phyloP scores from a whole-genome alignment of 139 green algal genomes.

The Haematococcus lacustris region DNA sequence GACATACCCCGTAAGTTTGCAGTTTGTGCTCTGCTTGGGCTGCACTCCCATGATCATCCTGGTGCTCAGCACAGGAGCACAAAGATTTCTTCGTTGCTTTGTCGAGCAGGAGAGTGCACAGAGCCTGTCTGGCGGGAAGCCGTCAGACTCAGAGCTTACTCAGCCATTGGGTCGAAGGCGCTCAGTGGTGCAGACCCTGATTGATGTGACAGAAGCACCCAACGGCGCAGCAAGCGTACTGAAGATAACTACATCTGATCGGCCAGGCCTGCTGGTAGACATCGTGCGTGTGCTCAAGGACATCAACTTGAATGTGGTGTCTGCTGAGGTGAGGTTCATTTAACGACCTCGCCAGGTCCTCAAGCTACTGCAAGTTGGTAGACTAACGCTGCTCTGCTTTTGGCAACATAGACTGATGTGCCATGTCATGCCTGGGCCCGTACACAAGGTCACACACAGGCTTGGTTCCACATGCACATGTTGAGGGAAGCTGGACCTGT shows the following conservation, averaged over 20 bases:
- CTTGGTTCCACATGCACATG: no score
- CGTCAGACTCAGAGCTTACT: conserved; percentile 25
- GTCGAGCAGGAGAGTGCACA: conserved; percentile 27
- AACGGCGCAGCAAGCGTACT: conserved; percentile 45
- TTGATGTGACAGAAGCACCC: conserved; percentile 31
- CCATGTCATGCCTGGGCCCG: no score
- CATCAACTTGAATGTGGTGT: conserved; percentile 91
- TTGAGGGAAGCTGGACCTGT: no score
- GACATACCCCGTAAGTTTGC: conserved; percentile 74
- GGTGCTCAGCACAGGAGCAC: conserved; percentile 20
- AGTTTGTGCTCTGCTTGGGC: not conserved
- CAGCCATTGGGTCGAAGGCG: conserved; percentile 46
- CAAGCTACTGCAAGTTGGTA: no score
- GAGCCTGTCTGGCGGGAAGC: conserved; percentile 11
- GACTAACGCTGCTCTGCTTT: no score
- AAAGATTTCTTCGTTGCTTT: no score
- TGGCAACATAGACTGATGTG: no score
- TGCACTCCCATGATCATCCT: not conserved
- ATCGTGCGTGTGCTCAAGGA: conserved; percentile 45
- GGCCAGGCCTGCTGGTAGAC: conserved; percentile 59
- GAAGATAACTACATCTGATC: conserved; percentile 45
- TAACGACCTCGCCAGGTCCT: no score
- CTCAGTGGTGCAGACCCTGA: conserved; percentile 50
- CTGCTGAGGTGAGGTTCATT: conserved; percentile 68
- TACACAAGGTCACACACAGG: no score